Conservation (phyloP, 2,329 filamentous ascomycete genomes). For the Colletotrichum sp. region DNA sequence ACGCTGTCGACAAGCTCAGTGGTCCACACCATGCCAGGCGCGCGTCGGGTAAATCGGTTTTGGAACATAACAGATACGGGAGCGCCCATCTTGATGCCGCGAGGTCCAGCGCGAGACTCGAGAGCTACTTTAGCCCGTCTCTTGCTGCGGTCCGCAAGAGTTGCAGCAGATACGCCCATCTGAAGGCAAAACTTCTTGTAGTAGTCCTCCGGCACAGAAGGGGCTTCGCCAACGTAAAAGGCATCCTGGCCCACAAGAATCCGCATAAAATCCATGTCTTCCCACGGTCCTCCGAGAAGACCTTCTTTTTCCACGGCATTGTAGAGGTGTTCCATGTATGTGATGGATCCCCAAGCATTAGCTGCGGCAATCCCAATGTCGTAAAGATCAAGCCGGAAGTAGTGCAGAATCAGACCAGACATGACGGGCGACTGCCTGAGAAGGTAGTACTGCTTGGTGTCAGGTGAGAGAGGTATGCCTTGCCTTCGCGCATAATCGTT, state of each 20-base stretch:
- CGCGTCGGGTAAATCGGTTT: not conserved
- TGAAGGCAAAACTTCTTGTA: not conserved
- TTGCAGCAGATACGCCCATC: not conserved
- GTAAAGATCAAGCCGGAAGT: not conserved
- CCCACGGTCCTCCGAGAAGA: not conserved
- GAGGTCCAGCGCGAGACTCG: not conserved
- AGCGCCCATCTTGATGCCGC: not conserved
- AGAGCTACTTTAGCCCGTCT: not conserved
- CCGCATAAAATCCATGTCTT: not conserved
- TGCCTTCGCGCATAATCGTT: not conserved
- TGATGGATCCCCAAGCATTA: not conserved
- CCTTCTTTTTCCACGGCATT: not conserved
- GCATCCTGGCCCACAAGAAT: not conserved
- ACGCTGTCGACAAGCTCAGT: not conserved
- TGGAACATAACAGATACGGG: not conserved
- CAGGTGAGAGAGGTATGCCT: not conserved
- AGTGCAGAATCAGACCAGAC: not conserved
- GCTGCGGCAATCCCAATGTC: not conserved
- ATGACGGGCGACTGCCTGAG: not conserved
- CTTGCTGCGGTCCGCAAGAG: not conserved
- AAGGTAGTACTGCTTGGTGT: not conserved
- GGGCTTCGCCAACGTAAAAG: not conserved
- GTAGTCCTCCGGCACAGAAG: fast-evolving
- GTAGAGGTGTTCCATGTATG: not conserved
- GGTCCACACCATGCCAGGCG: not conserved